These are phyloP conservation scores for Phytophthora nicotianae DNA, from an alignment of 352 stramenopile genomes.

Conservation along the genomic window DNA sequence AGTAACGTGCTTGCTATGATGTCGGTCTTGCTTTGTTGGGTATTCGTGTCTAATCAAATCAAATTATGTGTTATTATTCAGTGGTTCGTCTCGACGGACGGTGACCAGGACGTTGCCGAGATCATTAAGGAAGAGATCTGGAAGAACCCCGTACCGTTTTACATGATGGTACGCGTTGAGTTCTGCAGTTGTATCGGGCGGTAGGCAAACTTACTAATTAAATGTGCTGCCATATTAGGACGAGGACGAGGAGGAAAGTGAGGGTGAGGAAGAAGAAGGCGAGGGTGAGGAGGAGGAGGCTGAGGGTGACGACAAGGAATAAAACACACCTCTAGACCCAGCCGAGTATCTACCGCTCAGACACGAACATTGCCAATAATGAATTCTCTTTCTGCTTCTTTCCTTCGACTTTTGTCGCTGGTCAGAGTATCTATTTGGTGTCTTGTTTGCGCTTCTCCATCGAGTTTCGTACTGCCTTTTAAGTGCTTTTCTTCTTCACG, in stretches of 20 bases:
- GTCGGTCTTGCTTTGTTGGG: background rate
- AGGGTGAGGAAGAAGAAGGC: conserved; percentile 35
- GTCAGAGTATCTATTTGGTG: background rate
- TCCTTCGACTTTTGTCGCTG: background rate
- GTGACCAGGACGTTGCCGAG: conserved; percentile 65
- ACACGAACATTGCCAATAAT: conserved; percentile 14
- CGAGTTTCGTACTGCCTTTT: conserved; percentile 11
- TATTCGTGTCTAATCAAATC: conserved; percentile 6
- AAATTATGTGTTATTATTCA: conserved; percentile 20
- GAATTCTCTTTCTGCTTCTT: conserved; percentile 22
- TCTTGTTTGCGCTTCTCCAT: background rate
- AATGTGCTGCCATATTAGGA: conserved; percentile 30
- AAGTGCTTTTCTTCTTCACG: conserved; percentile 55
- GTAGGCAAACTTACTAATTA: conserved; percentile 1
- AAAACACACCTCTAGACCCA: conserved; percentile 10
- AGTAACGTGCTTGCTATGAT: background rate
- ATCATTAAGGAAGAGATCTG: conserved; percentile 84
- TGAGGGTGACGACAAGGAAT: conserved; percentile 40
- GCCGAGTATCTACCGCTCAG: background rate
- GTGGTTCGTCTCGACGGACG: conserved; percentile 65
- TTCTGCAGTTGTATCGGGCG: background rate
- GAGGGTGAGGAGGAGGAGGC: conserved; percentile 27
- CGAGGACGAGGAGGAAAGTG: conserved; percentile 45
- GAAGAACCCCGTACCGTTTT: conserved; percentile 76
- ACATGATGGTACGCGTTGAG: conserved; percentile 38